phyloP scores from a whole-genome alignment of 2,329 filamentous ascomycete genomes.

The Claviceps sorghi region DNA sequence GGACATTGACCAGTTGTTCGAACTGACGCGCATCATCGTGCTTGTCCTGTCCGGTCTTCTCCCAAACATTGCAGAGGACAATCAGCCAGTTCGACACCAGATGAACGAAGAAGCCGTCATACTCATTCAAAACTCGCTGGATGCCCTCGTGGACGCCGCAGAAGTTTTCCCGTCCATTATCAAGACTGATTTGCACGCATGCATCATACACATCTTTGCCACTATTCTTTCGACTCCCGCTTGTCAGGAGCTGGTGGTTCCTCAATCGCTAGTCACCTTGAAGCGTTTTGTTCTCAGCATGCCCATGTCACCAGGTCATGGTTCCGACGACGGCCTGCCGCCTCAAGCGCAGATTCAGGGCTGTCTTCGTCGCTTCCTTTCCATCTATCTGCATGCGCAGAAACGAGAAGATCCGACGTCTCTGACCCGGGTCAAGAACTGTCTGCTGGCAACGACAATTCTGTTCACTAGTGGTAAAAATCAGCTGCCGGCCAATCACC shows the following conservation, averaged over 20 bases:
- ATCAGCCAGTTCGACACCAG: conserved; percentile 53
- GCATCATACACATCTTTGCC: conserved; percentile 91
- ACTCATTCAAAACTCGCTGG: conserved; percentile 65
- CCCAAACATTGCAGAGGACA: conserved; percentile 61
- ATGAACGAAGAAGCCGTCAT: conserved; percentile 77
- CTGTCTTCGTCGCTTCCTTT: conserved; percentile 67
- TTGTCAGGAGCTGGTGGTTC: conserved; percentile 80
- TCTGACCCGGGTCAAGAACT: conserved; percentile 83
- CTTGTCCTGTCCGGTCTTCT: conserved; percentile 77
- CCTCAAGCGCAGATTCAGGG: conserved; percentile 62
- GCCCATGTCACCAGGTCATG: conserved; percentile 29
- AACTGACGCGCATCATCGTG: conserved; percentile 90
- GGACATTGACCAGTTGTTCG: conserved; percentile 95
- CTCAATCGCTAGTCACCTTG: conserved; percentile 78
- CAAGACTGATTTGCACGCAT: conserved; percentile 88
- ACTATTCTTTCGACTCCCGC: conserved; percentile 73
- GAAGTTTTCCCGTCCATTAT: conserved; percentile 95
- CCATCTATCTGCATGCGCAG: conserved; percentile 63
- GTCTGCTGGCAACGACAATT: conserved; percentile 74
- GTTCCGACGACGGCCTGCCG: conserved; percentile 28
- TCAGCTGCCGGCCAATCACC: conserved; percentile 58
- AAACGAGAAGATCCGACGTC: conserved; percentile 62
- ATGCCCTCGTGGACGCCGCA: conserved; percentile 83
- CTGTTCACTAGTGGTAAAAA: conserved; percentile 70
- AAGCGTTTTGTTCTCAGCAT: conserved; percentile 79